Evolutionary conservation across 208 protist genomes (phyloP).

Genomic region (Leishmania arabica): DNA sequence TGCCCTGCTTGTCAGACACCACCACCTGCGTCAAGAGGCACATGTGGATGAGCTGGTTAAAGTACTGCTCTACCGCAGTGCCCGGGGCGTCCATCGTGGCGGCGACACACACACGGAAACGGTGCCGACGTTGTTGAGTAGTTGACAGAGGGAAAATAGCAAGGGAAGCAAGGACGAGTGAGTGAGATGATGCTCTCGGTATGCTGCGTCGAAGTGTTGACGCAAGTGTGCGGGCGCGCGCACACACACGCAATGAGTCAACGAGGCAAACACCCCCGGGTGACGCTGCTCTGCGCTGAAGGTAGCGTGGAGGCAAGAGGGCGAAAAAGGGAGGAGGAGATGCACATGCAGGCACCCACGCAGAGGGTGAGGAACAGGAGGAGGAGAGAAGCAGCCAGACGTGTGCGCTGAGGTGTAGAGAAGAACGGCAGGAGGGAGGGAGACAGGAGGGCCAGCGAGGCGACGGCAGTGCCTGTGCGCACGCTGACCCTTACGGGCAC

Average conservation of each 20-base stretch:
- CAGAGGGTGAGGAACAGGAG: background rate
- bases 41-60: slow-evolving; percentile 88
- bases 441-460: background rate
- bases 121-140: background rate
- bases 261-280: background rate
- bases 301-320: no score
- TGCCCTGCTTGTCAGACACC: slow-evolving; percentile 80
- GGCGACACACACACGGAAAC: background rate
- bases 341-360: background rate
- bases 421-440: background rate
- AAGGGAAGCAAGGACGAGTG: background rate
- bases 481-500: background rate
- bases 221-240: background rate
- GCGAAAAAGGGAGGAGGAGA: background rate
- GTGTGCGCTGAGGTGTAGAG: background rate
- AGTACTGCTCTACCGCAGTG: slow-evolving; percentile 87
- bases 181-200: background rate
- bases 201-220: no score
- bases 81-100: slow-evolving; percentile 47
- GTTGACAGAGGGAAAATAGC: background rate
- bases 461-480: background rate
- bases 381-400: background rate
- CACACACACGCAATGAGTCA: background rate
- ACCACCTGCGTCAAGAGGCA: slow-evolving; percentile 74
- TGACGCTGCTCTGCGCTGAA: background rate